These are phyloP conservation scores for Haplographium delicatum DNA, from an alignment of 495 filamentous ascomycete genomes.

Conservation along the genomic window DNA sequence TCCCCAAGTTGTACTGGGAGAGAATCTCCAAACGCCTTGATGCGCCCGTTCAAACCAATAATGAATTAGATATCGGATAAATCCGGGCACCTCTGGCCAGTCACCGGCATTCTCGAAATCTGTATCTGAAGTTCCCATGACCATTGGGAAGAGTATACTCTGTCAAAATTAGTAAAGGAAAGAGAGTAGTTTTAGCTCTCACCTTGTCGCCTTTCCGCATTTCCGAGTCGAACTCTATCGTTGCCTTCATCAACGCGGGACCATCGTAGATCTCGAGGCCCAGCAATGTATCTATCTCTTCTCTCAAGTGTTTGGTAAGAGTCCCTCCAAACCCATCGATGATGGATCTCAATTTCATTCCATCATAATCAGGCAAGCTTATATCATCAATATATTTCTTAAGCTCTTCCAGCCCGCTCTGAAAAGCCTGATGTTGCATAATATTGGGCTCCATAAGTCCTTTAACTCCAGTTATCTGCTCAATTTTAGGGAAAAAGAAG, in stretches of 20 bases:
- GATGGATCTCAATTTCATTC: conserved; percentile 27
- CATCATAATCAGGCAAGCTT: conserved; percentile 19
- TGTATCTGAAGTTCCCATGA: conserved; percentile 1
- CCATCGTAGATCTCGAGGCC: conserved; percentile 19
- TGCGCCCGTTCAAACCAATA: conserved; percentile 9
- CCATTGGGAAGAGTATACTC: conserved; percentile 2
- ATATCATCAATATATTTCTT: not conserved
- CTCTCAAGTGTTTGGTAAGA: conserved; percentile 32
- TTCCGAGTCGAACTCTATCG: not conserved
- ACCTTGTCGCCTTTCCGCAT: conserved; percentile 6
- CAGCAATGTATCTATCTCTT: conserved; percentile 33
- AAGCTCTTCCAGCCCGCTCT: conserved; percentile 24
- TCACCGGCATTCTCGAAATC: conserved; percentile 1
- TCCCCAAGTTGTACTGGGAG: conserved; percentile 5
- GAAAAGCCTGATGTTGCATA: conserved; percentile 27
- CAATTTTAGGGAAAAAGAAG: conserved; percentile 27
- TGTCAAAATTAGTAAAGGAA: not conserved
- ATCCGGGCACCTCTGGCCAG: conserved; percentile 6
- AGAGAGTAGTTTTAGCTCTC: not conserved
- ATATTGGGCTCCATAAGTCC: conserved; percentile 21
- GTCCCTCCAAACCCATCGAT: conserved; percentile 34
- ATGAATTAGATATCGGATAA: not conserved
- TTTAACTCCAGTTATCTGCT: conserved; percentile 20
- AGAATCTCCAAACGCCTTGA: conserved; percentile 3
- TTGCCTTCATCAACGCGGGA: not conserved